These are phyloP conservation scores for Pezicula rhizophila DNA, from an alignment of 2,329 filamentous ascomycete species.

Conservation along the genomic window DNA sequence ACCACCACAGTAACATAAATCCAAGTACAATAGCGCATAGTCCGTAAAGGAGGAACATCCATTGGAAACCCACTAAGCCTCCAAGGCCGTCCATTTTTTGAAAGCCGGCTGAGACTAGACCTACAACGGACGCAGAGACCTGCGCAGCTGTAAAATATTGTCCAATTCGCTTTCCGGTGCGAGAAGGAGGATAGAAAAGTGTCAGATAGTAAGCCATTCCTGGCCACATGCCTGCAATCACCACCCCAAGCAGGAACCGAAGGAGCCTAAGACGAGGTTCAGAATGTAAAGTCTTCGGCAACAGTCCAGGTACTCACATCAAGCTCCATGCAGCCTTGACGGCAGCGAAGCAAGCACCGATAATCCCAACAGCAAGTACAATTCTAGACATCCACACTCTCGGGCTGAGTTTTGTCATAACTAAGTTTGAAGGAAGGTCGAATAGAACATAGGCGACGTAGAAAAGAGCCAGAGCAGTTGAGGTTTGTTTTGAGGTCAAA, in stretches of 20 bases:
- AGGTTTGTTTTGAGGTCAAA: slow-evolving; percentile 69
- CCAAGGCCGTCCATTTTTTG: slow-evolving; percentile 79
- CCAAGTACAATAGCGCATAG: slow-evolving; percentile 68
- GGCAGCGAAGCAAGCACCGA: slow-evolving; percentile 77
- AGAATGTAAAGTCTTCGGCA: background rate
- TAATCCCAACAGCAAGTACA: slow-evolving; percentile 78
- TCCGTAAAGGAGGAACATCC: slow-evolving; percentile 91
- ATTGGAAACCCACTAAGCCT: slow-evolving; percentile 76
- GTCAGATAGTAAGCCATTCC: slow-evolving; percentile 92
- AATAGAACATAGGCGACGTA: slow-evolving; percentile 91
- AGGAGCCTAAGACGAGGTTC: slow-evolving; percentile 47
- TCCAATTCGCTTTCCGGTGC: slow-evolving; percentile 82
- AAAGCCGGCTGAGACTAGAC: slow-evolving; percentile 84
- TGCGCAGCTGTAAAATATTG: slow-evolving; percentile 86
- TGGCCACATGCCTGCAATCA: slow-evolving; percentile 92
- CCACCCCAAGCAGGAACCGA: slow-evolving; percentile 75
- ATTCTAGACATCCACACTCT: slow-evolving; percentile 90
- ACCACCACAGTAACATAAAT: slow-evolving; percentile 76
- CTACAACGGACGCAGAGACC: slow-evolving; percentile 82
- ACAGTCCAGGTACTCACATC: slow-evolving; percentile 22
- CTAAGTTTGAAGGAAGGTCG: slow-evolving; percentile 79
- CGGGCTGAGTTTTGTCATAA: slow-evolving; percentile 81
- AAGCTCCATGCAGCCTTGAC: slow-evolving; percentile 80
- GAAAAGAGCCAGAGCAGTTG: slow-evolving; percentile 79
- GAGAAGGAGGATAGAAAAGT: slow-evolving; percentile 82